Evolutionary conservation across 495 filamentous ascomycete genomes (phyloP), one percentile per base, ranked within the genome.

Genomic region (Daldinia loculata): DNA sequence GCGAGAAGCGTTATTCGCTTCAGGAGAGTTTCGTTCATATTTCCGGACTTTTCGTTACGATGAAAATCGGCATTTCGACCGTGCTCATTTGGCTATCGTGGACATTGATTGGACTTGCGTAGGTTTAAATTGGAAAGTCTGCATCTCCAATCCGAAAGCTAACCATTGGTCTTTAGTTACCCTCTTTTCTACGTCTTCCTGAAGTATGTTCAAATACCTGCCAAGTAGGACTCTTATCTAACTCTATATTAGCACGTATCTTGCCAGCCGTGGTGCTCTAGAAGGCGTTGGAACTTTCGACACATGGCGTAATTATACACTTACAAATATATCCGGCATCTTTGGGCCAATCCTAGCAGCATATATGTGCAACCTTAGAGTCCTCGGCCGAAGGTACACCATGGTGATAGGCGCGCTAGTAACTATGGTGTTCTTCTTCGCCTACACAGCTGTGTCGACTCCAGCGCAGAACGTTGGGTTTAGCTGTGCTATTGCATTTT

Each of bases 111-210:
- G 90, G 89, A 5, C 82, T 92, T 19, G 88, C 86, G 22, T 77
- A 64, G 29, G 75, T 77, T 39, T 9, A 24, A n/a, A 8, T 26
- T 26, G 7, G 30, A 32, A 8, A 30, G 22, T 7, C 19, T 29
- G 6, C 3, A 8, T 61, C 6, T 38, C 9, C 4, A n/a, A 7
- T 2, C 1, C n/a, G 32, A 17, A 61, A 48, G 67, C 75, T 77
- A 70, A 77, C 39, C 2, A 6, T 57, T 26, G 19, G 24, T 22
- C 41, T 56, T 15, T 41, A 77, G 75, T 9, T 91, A 91, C 69
- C 89, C 89, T 1, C 78, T 92, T 0, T 92, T 90, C 79, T 89
- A 90, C 66, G 89, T 90, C 56, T 92, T 91, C 75, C 75, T 92
- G 1, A 87, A 84, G 78, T 80, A 75, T 48, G 69, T 74, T 9